Evolutionary conservation across 1,139 yeast genomes (phyloP).

Genomic region (Pichia sp.): DNA sequence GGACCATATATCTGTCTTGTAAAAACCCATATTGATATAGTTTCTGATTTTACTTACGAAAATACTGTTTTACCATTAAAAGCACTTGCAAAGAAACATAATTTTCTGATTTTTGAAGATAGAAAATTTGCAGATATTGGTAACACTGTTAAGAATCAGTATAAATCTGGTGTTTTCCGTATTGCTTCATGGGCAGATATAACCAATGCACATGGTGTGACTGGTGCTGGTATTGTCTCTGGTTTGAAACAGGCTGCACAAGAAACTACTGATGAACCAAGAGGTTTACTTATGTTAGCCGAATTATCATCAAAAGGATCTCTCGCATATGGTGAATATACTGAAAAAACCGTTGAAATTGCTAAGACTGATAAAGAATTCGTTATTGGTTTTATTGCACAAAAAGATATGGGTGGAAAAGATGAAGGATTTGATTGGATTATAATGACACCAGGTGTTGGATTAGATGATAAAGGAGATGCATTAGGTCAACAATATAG

Average conservation of each 20-base stretch:
- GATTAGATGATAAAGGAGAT: constrained; percentile 96
- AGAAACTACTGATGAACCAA: constrained; percentile 52
- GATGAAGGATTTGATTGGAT: constrained; percentile 91
- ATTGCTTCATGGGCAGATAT: constrained; percentile 95
- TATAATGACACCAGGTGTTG: constrained; percentile 97
- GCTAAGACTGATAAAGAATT: constrained; percentile 84
- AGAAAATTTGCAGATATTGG: constrained; percentile 99
- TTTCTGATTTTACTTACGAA: constrained; percentile 81
- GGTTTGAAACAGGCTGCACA: constrained; percentile 85
- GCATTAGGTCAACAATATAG: constrained; percentile 94
- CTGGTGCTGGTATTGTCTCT: constrained; percentile 88
- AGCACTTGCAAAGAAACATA: constrained; percentile 65
- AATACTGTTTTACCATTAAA: constrained; percentile 70
- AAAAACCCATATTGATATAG: constrained; percentile 90
- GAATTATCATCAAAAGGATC: constrained; percentile 93
- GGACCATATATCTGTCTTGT: constrained; percentile 92
- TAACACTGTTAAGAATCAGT: constrained; percentile 93
- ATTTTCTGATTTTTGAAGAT: constrained; percentile 88
- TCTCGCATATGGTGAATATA: constrained; percentile 86
- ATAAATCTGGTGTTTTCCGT: constrained; percentile 80
- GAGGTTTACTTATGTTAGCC: constrained; percentile 93
- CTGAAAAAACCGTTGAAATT: constrained; percentile 78
- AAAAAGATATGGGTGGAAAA: constrained; percentile 75
- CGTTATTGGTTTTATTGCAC: constrained; percentile 96
- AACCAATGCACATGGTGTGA: constrained; percentile 95